Percentiles rank a stretch among this genome's conserved stretches.
These are phyloP conservation scores for Atkinsonella texensis DNA, from an alignment of 2,329 filamentous ascomycete species.

Conservation along the genomic window DNA sequence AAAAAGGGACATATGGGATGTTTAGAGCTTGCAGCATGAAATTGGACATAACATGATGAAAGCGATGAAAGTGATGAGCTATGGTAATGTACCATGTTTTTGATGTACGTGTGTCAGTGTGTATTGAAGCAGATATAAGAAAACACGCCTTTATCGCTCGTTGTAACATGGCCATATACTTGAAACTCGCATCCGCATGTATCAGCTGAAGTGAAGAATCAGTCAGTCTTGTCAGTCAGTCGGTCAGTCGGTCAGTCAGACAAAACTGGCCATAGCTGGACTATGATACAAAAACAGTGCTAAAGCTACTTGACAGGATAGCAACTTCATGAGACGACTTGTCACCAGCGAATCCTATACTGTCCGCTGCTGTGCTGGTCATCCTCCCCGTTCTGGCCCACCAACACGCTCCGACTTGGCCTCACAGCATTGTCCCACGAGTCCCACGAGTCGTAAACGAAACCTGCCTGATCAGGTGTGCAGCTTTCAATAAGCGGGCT, in stretches of 20 bases:
- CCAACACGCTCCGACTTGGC: background rate
- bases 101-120: no score
- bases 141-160: no score
- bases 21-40: no score
- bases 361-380: background rate
- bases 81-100: no score
- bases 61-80: no score
- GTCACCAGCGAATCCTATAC: background rate
- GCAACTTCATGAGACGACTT: background rate
- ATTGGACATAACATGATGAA: no score
- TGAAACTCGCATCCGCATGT: background rate
- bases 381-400: background rate
- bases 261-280: no score
- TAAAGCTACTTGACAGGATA: background rate
- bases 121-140: no score
- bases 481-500: conserved; percentile 13
- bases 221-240: no score
- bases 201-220: background rate
- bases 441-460: background rate
- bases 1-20: no score
- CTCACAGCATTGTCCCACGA: background rate
- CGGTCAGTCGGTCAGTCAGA: no score
- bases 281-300: background rate
- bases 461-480: conserved; percentile 8
- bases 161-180: background rate